Evolutionary conservation across 2,329 filamentous ascomycete genomes (phyloP).

Genomic region (Colletotrichum siamense): DNA sequence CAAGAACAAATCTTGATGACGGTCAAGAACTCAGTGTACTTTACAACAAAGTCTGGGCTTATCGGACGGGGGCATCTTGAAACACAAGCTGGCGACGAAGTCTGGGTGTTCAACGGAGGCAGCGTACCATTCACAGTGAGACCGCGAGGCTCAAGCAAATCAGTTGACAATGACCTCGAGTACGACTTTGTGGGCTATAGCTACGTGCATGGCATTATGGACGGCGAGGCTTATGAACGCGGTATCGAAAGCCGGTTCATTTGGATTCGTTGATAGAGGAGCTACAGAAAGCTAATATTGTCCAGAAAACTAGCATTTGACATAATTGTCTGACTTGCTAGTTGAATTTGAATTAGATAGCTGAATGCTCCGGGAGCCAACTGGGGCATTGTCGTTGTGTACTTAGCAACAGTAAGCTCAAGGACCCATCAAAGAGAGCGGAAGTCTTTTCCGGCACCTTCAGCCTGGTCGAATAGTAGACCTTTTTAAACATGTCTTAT

Average conservation of each 20-base stretch:
- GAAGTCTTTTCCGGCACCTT: background rate
- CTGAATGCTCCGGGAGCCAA: background rate
- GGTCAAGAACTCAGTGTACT: background rate
- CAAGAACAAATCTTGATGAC: background rate
- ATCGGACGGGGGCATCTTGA: background rate
- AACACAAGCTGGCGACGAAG: background rate
- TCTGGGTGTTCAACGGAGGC: background rate
- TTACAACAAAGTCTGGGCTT: background rate
- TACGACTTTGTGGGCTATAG: background rate
- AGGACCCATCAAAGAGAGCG: background rate
- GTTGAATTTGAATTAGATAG: rapidly evolving
- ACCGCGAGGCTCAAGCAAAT: background rate
- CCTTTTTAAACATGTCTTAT: background rate
- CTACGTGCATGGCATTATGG: background rate
- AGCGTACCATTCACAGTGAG: background rate
- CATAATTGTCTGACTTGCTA: background rate
- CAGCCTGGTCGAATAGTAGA: background rate
- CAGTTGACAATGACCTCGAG: background rate
- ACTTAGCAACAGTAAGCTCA: background rate
- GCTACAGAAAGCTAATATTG: too few relatives aligned
- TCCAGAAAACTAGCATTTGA: too few relatives aligned
- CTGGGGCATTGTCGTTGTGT: rapidly evolving
- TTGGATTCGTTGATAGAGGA: background rate
- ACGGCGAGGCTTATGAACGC: background rate
- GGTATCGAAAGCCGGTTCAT: background rate